Evolutionary conservation across 2,329 filamentous ascomycete genomes (phyloP).

Genomic region (Aspergillus viridinutans): DNA sequence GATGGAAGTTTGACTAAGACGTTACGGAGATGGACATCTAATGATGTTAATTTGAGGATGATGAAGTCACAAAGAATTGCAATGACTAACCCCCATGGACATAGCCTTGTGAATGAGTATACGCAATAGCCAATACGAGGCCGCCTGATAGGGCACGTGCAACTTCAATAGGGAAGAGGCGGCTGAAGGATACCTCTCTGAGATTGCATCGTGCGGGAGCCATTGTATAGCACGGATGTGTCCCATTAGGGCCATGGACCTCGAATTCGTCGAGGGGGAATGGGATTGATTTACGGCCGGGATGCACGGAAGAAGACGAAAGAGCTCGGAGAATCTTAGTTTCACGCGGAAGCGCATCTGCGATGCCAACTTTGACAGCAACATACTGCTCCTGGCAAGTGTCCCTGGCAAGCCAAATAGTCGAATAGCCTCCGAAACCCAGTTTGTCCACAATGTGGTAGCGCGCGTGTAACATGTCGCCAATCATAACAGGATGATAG

Average conservation of each 20-base stretch:
- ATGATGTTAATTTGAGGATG: background rate
- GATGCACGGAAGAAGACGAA: conserved; percentile 1
- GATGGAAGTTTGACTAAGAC: background rate
- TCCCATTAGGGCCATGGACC: conserved; percentile 22
- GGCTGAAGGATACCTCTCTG: conserved; percentile 19
- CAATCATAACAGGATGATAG: conserved; percentile 30
- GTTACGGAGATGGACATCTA: background rate
- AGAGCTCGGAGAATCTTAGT: conserved; percentile 10
- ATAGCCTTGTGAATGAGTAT: conserved; percentile 22
- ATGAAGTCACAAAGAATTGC: background rate
- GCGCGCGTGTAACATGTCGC: conserved; percentile 21
- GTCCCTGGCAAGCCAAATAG: conserved; percentile 40
- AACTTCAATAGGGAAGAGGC: conserved; percentile 23
- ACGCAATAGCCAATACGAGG: conserved; percentile 16
- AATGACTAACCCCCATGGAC: conserved; percentile 19
- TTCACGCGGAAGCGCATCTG: conserved; percentile 12
- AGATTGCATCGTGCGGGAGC: conserved; percentile 22
- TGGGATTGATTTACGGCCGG: conserved; percentile 7
- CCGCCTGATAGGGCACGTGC: conserved; percentile 22
- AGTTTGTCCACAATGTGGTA: conserved; percentile 41
- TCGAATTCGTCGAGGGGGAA: conserved; percentile 21
- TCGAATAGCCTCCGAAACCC: conserved; percentile 40
- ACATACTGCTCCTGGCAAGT: conserved; percentile 20
- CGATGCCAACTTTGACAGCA: conserved; percentile 22
- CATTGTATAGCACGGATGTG: conserved; percentile 22